Evolutionary conservation across 1,139 yeast species (phyloP).

Genomic region (Debaryomyces sp.): DNA sequence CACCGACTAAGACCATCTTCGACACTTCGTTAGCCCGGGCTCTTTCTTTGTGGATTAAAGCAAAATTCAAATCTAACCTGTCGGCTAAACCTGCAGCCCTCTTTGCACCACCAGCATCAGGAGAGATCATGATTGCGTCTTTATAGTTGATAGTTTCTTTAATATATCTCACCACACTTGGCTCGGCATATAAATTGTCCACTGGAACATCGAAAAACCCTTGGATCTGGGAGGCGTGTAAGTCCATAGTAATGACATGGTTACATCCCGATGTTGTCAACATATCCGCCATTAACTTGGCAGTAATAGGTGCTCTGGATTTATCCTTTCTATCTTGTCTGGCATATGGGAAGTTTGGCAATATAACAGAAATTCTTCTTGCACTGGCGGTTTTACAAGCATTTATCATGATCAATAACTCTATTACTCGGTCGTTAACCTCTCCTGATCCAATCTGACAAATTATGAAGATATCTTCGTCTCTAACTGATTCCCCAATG

Average conservation of each 20-base stretch:
- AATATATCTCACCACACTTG: conserved; percentile 70
- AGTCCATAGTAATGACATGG: conserved; percentile 81
- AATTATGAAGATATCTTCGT: conserved; percentile 73
- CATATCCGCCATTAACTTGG: conserved; percentile 75
- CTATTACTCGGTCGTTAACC: conserved; percentile 72
- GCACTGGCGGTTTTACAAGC: conserved; percentile 83
- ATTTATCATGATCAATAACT: conserved; percentile 68
- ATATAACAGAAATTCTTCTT: conserved; percentile 74
- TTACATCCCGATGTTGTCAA: conserved; percentile 80
- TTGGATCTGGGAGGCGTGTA: conserved; percentile 84
- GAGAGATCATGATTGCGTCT: conserved; percentile 68
- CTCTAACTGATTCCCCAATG: conserved; percentile 76
- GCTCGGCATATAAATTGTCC: conserved; percentile 81
- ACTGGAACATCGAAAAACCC: conserved; percentile 83
- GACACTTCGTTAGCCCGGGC: conserved; percentile 79
- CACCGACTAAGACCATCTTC: conserved; percentile 78
- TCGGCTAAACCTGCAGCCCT: conserved; percentile 82
- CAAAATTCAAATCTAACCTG: conserved; percentile 73
- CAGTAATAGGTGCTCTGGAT: conserved; percentile 81
- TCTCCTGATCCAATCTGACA: conserved; percentile 71
- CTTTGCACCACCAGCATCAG: conserved; percentile 88
- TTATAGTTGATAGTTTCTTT: conserved; percentile 50
- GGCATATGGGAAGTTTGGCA: conserved; percentile 82
- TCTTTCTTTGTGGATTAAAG: conserved; percentile 80
- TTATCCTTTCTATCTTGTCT: conserved; percentile 84